phyloP scores from a whole-genome alignment of 305 asterid genomes.

The Galium porrigens region DNA sequence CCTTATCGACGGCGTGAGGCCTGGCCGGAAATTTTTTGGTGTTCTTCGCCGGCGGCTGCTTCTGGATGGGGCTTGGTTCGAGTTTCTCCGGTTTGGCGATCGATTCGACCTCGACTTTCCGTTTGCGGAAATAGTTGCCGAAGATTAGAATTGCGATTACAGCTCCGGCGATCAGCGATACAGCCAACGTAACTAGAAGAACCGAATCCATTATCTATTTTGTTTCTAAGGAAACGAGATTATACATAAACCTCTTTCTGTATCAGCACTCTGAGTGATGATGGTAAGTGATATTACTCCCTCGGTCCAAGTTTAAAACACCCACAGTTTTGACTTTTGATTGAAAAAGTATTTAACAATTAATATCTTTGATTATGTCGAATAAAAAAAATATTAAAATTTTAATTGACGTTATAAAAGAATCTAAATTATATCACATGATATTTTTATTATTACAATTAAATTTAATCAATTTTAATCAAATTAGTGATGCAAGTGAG shows the following conservation, averaged over 20 bases:
- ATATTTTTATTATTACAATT: too few relatives aligned
- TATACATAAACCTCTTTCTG: not conserved
- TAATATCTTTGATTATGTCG: too few relatives aligned
- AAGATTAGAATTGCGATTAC: conserved; percentile 50
- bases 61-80: conserved; percentile 25
- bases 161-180: conserved; percentile 58
- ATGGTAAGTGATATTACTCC: not conserved
- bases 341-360: too few relatives aligned
- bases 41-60: conserved; percentile 21
- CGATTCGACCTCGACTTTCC: conserved; percentile 65
- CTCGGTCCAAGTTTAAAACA: too few relatives aligned
- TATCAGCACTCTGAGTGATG: not conserved
- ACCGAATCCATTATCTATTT: conserved; percentile 38
- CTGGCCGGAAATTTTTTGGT: conserved; percentile 49
- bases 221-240: not conserved
- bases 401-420: too few relatives aligned
- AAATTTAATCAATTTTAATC: too few relatives aligned
- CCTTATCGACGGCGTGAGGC: conserved; percentile 70
- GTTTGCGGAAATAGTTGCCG: conserved; percentile 52
- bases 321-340: too few relatives aligned
- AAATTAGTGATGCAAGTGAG: too few relatives aligned
- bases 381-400: too few relatives aligned
- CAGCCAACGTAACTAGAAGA: conserved; percentile 32
- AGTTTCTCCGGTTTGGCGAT: conserved; percentile 38
- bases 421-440: too few relatives aligned